Evolutionary conservation across 1,284 basidiomycete genomes (phyloP).

Genomic region (Microbotryum violaceum): DNA sequence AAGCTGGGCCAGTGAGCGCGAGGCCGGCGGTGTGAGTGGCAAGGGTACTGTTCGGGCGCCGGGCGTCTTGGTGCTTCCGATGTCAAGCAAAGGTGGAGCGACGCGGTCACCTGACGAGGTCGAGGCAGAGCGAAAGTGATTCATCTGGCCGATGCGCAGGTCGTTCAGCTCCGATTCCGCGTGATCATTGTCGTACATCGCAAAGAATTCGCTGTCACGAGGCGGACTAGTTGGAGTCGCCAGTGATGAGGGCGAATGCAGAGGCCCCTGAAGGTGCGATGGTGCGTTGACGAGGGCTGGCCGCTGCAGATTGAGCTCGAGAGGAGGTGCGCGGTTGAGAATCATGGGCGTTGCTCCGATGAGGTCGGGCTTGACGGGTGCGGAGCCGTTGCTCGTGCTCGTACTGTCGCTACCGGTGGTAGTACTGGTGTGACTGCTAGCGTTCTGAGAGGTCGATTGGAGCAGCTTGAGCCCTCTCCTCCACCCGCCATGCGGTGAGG

Average conservation of each 20-base stretch:
- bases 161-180: neutral
- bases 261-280: neutral
- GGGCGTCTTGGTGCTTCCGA: neutral
- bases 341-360: neutral
- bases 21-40: neutral
- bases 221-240: neutral
- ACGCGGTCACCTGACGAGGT: neutral
- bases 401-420: slow-evolving; percentile 10
- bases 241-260: neutral
- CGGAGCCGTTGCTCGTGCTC: slow-evolving; percentile 4
- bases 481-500: neutral
- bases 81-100: neutral
- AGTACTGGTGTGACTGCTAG: neutral
- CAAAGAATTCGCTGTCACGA: neutral
- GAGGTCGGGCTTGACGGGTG: neutral
- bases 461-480: slow-evolving; percentile 1
- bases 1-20: neutral
- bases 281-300: neutral
- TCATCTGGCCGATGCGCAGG: neutral
- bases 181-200: neutral
- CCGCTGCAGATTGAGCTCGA: neutral
- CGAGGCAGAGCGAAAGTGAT: neutral
- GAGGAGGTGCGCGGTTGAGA: neutral
- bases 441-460: neutral
- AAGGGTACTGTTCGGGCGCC: neutral